A percentile compares a stretch with the other conserved stretches of the same genome.
Conservation (phyloP, 139 green algal species). For the Dunaliella primolecta region DNA sequence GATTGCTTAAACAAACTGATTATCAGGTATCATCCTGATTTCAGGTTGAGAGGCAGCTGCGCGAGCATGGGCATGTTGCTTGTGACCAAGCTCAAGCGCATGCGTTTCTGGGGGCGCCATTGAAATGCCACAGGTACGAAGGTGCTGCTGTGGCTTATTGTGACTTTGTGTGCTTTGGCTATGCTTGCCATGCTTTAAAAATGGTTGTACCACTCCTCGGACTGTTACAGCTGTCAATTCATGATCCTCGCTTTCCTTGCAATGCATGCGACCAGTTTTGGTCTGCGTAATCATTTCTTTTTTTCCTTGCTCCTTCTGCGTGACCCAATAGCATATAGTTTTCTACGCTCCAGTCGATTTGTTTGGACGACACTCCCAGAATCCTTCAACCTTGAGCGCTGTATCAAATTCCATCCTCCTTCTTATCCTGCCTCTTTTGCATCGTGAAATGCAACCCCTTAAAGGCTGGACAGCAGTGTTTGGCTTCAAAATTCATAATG, state of each 20-base stretch:
- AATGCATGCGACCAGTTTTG: no score
- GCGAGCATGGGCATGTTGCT: conserved; percentile 24
- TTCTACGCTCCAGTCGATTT: no score
- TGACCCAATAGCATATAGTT: no score
- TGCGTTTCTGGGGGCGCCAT: conserved; percentile 45
- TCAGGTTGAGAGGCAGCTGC: conserved; percentile 26
- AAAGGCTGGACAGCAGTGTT: no score
- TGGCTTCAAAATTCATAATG: no score
- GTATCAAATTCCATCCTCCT: no score
- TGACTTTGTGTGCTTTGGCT: neutral
- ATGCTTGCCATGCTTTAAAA: neutral
- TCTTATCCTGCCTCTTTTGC: no score
- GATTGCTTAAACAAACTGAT: neutral
- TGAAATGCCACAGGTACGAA: conserved; percentile 12
- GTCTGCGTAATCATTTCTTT: neutral
- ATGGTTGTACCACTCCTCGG: neutral
- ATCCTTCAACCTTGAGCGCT: no score
- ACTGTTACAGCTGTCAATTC: neutral
- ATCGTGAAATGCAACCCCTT: no score
- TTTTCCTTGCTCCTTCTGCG: neutral
- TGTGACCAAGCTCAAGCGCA: conserved; percentile 39
- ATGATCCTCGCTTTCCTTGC: no score
- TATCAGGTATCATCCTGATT: neutral
- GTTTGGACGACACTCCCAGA: no score
- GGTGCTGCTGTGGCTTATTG: neutral